Evolutionary conservation across 768 basidiomycete species (phyloP), one percentile per base, ranked within the genome.

Genomic region (Boletellus emodensis): DNA sequence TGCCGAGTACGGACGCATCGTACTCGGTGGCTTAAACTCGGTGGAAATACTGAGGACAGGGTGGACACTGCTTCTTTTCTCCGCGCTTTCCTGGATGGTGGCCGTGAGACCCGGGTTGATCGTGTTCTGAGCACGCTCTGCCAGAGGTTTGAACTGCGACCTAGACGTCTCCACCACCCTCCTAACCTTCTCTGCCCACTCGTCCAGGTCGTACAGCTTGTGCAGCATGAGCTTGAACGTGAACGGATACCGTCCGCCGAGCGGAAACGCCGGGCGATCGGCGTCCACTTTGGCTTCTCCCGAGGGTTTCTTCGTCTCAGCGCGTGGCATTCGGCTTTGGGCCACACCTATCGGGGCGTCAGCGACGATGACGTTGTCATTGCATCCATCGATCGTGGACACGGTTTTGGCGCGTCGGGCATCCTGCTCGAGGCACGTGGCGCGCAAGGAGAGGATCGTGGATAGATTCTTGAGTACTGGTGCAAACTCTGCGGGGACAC

Each of bases 191-290:
- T 71, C 69, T 1, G 68, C 72, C 80, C 82, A 85, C 47, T 83
- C 82, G 18, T 80, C 78, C 46, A 78, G 42, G 20, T 76, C 72
- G 64, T 85, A 85, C 11, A 85, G 70, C 61, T 82, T 79, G 69
- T 85, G 81, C 49, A 84, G 63, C 81, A 83, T 85, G 58, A 81
- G 71, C 58, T 77, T 80, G 72, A 85, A 85, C 32, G 79, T 84
- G 67, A 85, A 85, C 15, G 73, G 72, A 57, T 78, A 81, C 44
- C 69, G 66, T 54, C 57, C 52, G 0, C 33, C 56, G 6, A 76
- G 61, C 5, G 77, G 77, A 51, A 82, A 82, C 34, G 69, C 68
- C 2, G 67, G 69, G 1, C 59, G 71, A 40, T 68, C 65, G 12
- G 48, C 36, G 1, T 64, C 63, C 40, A 59, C 59, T 17, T 62